These are phyloP conservation scores for Cylindrotheca closterium DNA, from an alignment of 108 stramenopile genomes.

Conservation along the genomic window DNA sequence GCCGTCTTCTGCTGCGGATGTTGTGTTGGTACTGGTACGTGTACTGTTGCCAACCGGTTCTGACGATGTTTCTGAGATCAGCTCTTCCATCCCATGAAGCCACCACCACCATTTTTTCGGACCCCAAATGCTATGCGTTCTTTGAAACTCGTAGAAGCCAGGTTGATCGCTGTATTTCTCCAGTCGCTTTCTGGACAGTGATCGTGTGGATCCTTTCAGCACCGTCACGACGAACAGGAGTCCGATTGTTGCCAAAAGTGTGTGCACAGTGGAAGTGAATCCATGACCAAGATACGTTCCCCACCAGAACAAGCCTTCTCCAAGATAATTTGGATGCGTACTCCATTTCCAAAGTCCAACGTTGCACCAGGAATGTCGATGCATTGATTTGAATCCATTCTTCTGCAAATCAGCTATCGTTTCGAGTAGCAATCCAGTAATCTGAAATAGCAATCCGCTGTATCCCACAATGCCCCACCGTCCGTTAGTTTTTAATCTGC, in stretches of 20 bases:
- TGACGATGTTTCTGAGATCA: background rate
- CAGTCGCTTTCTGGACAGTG: constrained; percentile 24
- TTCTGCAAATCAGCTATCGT: constrained; percentile 62
- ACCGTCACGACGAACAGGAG: constrained; percentile 32
- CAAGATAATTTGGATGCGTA: constrained; percentile 62
- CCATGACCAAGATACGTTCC: constrained; percentile 47
- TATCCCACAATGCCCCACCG: constrained; percentile 39
- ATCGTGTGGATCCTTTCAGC: constrained; percentile 31
- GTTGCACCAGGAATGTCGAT: constrained; percentile 58
- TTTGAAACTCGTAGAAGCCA: constrained; percentile 40
- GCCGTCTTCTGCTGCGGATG: background rate
- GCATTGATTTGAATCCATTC: constrained; percentile 41
- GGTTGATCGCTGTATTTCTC: constrained; percentile 38
- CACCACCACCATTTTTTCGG: constrained; percentile 27
- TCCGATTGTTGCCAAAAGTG: constrained; percentile 28
- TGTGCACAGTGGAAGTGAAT: constrained; percentile 12
- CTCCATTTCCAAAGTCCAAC: constrained; percentile 51
- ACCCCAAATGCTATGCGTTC: constrained; percentile 35
- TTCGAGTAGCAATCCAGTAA: constrained; percentile 48
- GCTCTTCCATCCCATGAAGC: constrained; percentile 15
- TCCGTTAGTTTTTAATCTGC: constrained; percentile 26
- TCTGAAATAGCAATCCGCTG: constrained; percentile 33
- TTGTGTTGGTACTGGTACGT: background rate
- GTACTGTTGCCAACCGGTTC: background rate
- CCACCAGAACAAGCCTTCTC: constrained; percentile 60